These are phyloP conservation scores for Cymbopogon flexuosus DNA, from an alignment of 202 grass and related monocot genomes.

Conservation along the genomic window DNA sequence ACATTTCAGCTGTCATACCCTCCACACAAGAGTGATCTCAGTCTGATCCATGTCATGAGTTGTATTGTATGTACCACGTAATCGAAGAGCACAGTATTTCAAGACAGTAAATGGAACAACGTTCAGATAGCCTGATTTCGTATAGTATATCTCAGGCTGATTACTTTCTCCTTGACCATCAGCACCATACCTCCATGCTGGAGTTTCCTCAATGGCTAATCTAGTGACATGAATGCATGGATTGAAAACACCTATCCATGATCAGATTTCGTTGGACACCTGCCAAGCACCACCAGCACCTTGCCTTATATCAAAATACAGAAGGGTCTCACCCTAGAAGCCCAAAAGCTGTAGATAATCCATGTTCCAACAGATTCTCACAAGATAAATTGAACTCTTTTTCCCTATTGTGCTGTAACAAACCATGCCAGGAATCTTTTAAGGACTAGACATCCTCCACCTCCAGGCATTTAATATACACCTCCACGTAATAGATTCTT, in stretches of 20 bases:
- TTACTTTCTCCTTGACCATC: not conserved
- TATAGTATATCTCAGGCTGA: not conserved
- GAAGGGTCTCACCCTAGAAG: not conserved
- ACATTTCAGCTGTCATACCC: too few species aligned
- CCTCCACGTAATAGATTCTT: not conserved
- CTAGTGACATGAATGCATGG: not conserved
- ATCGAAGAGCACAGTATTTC: not conserved
- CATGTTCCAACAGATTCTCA: not conserved
- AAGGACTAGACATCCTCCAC: not conserved
- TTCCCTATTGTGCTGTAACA: not conserved
- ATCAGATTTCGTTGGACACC: not conserved
- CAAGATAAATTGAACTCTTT: not conserved
- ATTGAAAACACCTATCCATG: too few species aligned
- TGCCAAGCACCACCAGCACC: not conserved
- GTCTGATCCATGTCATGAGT: too few species aligned
- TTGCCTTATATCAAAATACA: not conserved
- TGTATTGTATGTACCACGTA: too few species aligned
- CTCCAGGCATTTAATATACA: not conserved
- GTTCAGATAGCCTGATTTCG: not conserved
- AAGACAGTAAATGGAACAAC: not conserved
- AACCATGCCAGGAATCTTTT: not conserved
- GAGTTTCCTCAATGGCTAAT: not conserved
- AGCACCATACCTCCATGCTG: not conserved
- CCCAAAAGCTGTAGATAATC: not conserved
- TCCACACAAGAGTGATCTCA: too few species aligned